These are phyloP conservation scores for Trichoderma sp. DNA, from an alignment of 2,329 filamentous ascomycete genomes.

Conservation along the genomic window DNA sequence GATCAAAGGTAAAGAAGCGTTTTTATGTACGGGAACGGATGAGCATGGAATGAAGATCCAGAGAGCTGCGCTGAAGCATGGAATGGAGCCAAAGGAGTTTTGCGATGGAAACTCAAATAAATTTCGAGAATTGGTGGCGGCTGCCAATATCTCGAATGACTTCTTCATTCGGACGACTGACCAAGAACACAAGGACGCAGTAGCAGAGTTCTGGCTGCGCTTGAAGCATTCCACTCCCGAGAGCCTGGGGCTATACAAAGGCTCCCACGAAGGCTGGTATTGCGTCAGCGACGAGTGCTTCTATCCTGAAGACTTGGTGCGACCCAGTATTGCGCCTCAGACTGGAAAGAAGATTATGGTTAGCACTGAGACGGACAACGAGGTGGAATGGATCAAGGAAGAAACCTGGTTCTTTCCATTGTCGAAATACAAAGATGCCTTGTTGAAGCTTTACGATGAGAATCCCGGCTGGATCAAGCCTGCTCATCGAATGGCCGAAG, in stretches of 20 bases:
- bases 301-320: slow-evolving; percentile 76
- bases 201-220: slow-evolving; percentile 86
- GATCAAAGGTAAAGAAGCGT: slow-evolving; percentile 69
- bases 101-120: slow-evolving; percentile 82
- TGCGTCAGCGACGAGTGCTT: slow-evolving; percentile 96
- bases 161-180: slow-evolving; percentile 94
- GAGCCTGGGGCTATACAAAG: slow-evolving; percentile 76
- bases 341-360: slow-evolving; percentile 84
- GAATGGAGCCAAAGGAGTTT: slow-evolving; percentile 75
- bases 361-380: slow-evolving; percentile 83
- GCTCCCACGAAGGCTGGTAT: slow-evolving; percentile 93
- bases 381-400: slow-evolving; percentile 93
- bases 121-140: slow-evolving; percentile 73
- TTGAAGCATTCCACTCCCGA: slow-evolving; percentile 59
- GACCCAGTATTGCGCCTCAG: slow-evolving; percentile 71
- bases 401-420: slow-evolving; percentile 93
- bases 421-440: slow-evolving; percentile 74
- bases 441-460: slow-evolving; percentile 76
- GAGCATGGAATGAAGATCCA: slow-evolving; percentile 99
- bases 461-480: slow-evolving; percentile 82
- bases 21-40: slow-evolving; percentile 88
- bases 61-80: slow-evolving; percentile 72
- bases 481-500: slow-evolving; percentile 69
- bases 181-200: slow-evolving; percentile 75
- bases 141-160: slow-evolving; percentile 72